Percentiles rank a stretch among this genome's conserved stretches.
These are phyloP conservation scores for Rutstroemia sp. DNA, from an alignment of 2,329 filamentous ascomycete species.

Conservation along the genomic window DNA sequence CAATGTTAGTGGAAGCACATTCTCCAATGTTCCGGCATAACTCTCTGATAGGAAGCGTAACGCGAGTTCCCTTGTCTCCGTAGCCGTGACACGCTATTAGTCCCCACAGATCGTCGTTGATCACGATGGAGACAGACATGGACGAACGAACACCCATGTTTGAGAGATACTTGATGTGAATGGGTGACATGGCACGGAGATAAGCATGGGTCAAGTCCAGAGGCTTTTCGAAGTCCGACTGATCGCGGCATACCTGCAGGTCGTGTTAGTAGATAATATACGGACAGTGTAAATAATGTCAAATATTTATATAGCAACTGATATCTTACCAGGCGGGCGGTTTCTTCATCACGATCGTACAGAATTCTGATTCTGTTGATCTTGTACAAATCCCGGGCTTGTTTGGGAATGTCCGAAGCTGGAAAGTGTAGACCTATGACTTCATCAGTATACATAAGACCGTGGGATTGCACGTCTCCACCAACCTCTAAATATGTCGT, in stretches of 20 bases:
- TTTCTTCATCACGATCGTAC: conserved; percentile 76
- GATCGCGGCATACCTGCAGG: conserved; percentile 58
- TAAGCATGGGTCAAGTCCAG: conserved; percentile 68
- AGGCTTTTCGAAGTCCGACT: conserved; percentile 65
- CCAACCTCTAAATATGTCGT: conserved; percentile 78
- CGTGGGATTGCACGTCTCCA: conserved; percentile 27
- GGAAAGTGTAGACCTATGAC: conserved; percentile 35
- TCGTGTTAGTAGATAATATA: background rate
- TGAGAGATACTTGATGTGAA: conserved; percentile 77
- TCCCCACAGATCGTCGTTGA: conserved; percentile 80
- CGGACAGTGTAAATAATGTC: background rate
- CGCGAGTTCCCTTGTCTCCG: conserved; percentile 52
- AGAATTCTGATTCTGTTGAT: conserved; percentile 82
- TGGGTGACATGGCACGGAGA: conserved; percentile 82
- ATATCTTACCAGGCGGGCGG: conserved; percentile 52
- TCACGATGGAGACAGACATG: conserved; percentile 90
- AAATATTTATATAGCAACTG: background rate
- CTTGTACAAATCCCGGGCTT: conserved; percentile 82
- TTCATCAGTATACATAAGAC: background rate
- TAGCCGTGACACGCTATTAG: conserved; percentile 83
- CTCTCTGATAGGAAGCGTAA: conserved; percentile 42
- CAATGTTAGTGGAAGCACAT: conserved; percentile 45
- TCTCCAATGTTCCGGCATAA: conserved; percentile 59
- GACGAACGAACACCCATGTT: conserved; percentile 89
- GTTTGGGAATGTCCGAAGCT: conserved; percentile 78